Evolutionary conservation across 352 stramenopile genomes (phyloP).

Genomic region (Phytopythium sindhum): DNA sequence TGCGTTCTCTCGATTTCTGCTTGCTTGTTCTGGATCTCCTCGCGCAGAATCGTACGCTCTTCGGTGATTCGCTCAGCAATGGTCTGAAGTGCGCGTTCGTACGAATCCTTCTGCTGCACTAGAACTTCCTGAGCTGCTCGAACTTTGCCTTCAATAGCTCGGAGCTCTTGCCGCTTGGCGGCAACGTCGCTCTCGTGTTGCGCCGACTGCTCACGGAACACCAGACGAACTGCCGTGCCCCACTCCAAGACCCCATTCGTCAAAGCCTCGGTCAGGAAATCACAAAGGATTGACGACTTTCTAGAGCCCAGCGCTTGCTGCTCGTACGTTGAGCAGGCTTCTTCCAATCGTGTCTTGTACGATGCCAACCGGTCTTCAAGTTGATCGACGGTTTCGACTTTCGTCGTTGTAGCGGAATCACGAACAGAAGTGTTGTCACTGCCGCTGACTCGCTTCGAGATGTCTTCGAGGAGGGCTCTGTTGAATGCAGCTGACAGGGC

Average conservation of each 20-base stretch:
- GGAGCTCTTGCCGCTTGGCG: conserved; percentile 39
- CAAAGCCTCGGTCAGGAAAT: conserved; percentile 51
- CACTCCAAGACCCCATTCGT: conserved; percentile 55
- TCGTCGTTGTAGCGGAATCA: background rate
- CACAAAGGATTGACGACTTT: conserved; percentile 29
- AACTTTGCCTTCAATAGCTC: conserved; percentile 54
- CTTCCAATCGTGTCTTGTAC: conserved; percentile 33
- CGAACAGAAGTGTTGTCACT: background rate
- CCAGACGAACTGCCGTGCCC: conserved; percentile 38
- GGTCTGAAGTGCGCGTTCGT: conserved; percentile 49
- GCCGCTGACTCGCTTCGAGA: conserved; percentile 19
- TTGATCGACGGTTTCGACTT: conserved; percentile 21
- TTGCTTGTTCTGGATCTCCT: conserved; percentile 63
- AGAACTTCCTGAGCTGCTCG: conserved; percentile 54
- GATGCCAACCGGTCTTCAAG: conserved; percentile 36
- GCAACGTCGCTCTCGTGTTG: conserved; percentile 36
- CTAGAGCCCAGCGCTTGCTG: conserved; percentile 23
- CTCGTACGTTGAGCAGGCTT: conserved; percentile 44
- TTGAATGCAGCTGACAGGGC: conserved; percentile 40
- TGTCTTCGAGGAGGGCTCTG: conserved; percentile 36
- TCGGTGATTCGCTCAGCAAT: conserved; percentile 50
- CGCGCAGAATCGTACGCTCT: conserved; percentile 36
- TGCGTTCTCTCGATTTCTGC: conserved; percentile 49
- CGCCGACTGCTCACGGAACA: conserved; percentile 43
- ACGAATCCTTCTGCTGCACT: conserved; percentile 58